Evolutionary conservation across 768 basidiomycete genomes (phyloP), one percentile per base, ranked within the genome.

Genomic region (Fomitopsis serialis): DNA sequence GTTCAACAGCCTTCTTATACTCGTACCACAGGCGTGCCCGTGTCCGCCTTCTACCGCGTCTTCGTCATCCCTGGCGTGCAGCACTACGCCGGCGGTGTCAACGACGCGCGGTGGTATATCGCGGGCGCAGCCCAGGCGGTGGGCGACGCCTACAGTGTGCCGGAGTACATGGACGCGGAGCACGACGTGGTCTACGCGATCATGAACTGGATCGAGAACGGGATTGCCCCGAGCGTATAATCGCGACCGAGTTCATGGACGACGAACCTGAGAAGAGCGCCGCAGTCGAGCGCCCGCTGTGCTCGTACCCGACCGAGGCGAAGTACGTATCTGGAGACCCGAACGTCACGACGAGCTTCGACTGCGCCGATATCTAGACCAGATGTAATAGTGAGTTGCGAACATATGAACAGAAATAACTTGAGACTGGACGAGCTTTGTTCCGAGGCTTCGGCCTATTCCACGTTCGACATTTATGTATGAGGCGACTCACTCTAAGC

Each of bases 181-280:
- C 61, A 65, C 46, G 63, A 67, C 46, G 54, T 67, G 8, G 44
- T 67, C 6, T 48, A 50, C 7, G 64, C 64, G 4, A 49, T 68
- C 17, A 63, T 69, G 12, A 50, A 54, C 13, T 69, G 68, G 68
- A 63, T 69, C 22, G 68, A 69, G 53, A 42, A 63, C 3, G 67
- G 60, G 13, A 36, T 52, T 8, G 63, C 63, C 10, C 68, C 68
- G 0, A 42, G 47, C 11, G 50, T 27, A 51, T 66, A 23, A 59
- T 50, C 24, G 66, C 57, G 25, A 54, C 57, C 19, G 36, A 56
- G 29, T 60, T 48, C 44, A 47, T 42, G 2, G 35, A 54, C 42
- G 56, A 58, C 22, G 35, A 42, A 27, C 8, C 21, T 2, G 42
- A 47, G 8, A 6, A 50, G 15, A 56, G 59, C 17, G 44, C 58